Conservation (phyloP, 257 asterid genomes). For the Nicotiana tabacum region DNA sequence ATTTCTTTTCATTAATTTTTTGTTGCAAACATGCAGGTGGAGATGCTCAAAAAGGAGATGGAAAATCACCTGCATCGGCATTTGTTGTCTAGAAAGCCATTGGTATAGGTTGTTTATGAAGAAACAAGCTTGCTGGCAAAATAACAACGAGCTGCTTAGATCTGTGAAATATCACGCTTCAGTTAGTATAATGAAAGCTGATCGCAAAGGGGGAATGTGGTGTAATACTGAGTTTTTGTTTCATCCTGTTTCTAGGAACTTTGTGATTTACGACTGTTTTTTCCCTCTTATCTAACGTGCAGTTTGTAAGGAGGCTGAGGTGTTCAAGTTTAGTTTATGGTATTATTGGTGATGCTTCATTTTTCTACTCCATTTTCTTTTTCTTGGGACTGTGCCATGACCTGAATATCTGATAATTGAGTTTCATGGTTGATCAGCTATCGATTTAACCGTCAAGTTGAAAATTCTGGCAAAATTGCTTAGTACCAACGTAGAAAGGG, state of each 20-base stretch:
- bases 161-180: neutral
- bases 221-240: neutral
- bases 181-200: neutral
- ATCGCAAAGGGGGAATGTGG: neutral
- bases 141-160: neutral
- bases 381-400: neutral
- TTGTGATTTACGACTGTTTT: neutral
- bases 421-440: neutral
- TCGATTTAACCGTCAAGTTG: neutral
- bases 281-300: neutral
- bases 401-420: neutral
- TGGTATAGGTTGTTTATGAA: neutral
- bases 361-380: neutral
- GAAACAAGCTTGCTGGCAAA: neutral
- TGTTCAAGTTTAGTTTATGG: neutral
- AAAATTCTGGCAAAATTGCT: neutral
- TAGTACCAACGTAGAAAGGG: neutral
- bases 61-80: constrained; percentile 29
- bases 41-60: constrained; percentile 29
- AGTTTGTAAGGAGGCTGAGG: neutral
- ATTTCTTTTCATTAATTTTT: constrained; percentile 1
- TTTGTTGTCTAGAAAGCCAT: constrained; percentile 35
- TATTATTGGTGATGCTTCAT: neutral
- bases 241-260: neutral
- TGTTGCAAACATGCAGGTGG: constrained; percentile 31